Evolutionary conservation across 78 protist species (phyloP), one percentile per base, ranked within the genome.

Genomic region (Diacronema lutheri): DNA sequence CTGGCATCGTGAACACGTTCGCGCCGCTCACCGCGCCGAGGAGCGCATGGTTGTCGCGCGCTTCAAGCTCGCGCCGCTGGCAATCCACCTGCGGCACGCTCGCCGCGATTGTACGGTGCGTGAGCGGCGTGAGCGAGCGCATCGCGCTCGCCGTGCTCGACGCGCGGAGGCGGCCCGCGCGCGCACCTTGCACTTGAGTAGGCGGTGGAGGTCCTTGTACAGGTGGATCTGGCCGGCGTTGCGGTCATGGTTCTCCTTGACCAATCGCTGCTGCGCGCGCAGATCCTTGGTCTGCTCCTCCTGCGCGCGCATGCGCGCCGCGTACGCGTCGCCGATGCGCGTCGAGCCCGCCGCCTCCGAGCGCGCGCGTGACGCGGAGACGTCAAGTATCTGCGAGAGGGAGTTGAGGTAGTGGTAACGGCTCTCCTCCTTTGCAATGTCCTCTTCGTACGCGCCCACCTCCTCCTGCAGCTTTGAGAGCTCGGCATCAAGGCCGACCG

Each of bases 201-300:
- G 81, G 64, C 50, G 46, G 44, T 74, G 19, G 41, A 74, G 62
- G 62, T 74, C 81, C 65, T 16, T 13, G 81, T 44, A 74, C 29
- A 44, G 35, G n/a, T 0, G 6, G n/a, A 74, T 1, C 62, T 74
- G 81, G 41, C 3, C 23, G 29, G 12, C 41, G 61, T 72, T 72
- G 37, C 20, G 12, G 35, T 9, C 61, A 20, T 72, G 56, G 61
- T 44, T 20, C 60, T 72, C 58, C 61, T 72, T 44, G 37, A 38
- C 6, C 29, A 0, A 12, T 60, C 44, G 41, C 60, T 72, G 56
- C 58, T 21, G 79, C 37, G 41, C 79, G 40, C 58, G 33, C 79
- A 44, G 38, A n/a, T 33, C 76, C 41, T 29, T 21, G 37, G 11
- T 2, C 60, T 25, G 37, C 41, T 19, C 61, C 37, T 38, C 56